Percentiles rank a stretch among this genome's conserved stretches.
These are phyloP conservation scores for Ascochyta clinopodiicola DNA, from an alignment of 2,329 filamentous ascomycete species.

Conservation along the genomic window DNA sequence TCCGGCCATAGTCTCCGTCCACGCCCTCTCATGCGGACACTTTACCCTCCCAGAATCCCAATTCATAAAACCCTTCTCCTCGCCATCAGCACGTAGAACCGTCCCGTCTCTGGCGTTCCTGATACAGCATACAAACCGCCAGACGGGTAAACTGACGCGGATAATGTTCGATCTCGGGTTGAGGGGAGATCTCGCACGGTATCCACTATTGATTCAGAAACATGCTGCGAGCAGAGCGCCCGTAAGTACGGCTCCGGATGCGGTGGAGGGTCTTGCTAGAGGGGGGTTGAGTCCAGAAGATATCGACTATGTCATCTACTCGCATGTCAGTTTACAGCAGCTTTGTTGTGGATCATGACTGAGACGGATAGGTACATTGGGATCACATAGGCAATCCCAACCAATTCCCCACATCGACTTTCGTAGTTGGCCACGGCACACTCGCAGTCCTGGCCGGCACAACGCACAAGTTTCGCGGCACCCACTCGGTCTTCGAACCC, in stretches of 20 bases:
- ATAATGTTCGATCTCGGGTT: slow-evolving; percentile 64
- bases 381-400: slow-evolving; percentile 52
- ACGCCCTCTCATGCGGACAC: slow-evolving; percentile 48
- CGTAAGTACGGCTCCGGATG: slow-evolving; percentile 48
- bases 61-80: slow-evolving; percentile 56
- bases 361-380: slow-evolving; percentile 46
- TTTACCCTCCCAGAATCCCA: slow-evolving; percentile 58
- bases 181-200: slow-evolving; percentile 54
- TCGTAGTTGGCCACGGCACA: slow-evolving; percentile 49
- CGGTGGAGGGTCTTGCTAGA: slow-evolving; percentile 47
- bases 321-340: slow-evolving; percentile 42
- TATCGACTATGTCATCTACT: slow-evolving; percentile 52
- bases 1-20: slow-evolving; percentile 42
- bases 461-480: slow-evolving; percentile 31
- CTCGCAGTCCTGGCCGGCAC: slow-evolving; percentile 31
- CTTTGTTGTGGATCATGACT: neutral
- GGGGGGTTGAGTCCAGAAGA: slow-evolving; percentile 47
- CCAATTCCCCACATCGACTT: slow-evolving; percentile 47
- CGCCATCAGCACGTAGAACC: slow-evolving; percentile 53
- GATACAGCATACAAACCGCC: slow-evolving; percentile 52
- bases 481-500: slow-evolving; percentile 52
- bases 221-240: slow-evolving; percentile 58
- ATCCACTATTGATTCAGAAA: slow-evolving; percentile 54
- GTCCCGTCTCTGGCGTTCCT: slow-evolving; percentile 64
- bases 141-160: slow-evolving; percentile 43